phyloP scores from a whole-genome alignment of 768 basidiomycete genomes.

The Termitomyces heimii region DNA sequence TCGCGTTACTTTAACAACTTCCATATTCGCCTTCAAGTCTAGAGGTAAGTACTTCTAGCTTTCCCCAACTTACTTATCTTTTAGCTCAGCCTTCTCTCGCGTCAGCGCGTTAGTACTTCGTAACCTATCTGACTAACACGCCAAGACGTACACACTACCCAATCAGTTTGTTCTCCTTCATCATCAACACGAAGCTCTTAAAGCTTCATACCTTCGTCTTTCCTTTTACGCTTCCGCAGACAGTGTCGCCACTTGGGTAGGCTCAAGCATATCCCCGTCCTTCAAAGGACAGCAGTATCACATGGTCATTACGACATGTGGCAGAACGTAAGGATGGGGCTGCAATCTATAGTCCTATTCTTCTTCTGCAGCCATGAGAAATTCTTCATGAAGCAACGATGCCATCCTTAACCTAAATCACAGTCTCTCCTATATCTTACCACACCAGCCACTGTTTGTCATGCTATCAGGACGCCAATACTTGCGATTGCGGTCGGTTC shows the following conservation, averaged over 20 bases:
- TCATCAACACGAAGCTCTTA: too few species aligned
- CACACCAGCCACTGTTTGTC: too few species aligned
- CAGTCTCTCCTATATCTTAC: too few species aligned
- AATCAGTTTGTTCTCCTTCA: too few species aligned
- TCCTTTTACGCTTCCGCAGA: neutral
- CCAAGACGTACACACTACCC: neutral
- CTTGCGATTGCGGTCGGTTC: too few species aligned
- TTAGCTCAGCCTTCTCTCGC: neutral
- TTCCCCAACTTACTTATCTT: neutral
- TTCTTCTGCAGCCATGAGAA: too few species aligned
- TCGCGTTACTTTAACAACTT: neutral
- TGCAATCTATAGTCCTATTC: too few species aligned
- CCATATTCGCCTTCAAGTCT: too few species aligned
- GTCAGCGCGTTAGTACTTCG: neutral
- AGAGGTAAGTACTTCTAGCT: neutral
- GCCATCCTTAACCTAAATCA: too few species aligned
- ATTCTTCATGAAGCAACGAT: too few species aligned
- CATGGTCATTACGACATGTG: neutral
- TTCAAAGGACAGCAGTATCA: neutral
- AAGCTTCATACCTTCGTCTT: neutral
- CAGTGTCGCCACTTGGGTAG: too few species aligned
- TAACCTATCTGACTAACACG: neutral
- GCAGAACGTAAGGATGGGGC: too few species aligned
- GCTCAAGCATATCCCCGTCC: neutral
- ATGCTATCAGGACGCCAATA: neutral